A percentile compares a stretch with the other conserved stretches of the same genome.
Conservation (phyloP, 2,329 filamentous ascomycete species). For the Tolypocladium tundrense region DNA sequence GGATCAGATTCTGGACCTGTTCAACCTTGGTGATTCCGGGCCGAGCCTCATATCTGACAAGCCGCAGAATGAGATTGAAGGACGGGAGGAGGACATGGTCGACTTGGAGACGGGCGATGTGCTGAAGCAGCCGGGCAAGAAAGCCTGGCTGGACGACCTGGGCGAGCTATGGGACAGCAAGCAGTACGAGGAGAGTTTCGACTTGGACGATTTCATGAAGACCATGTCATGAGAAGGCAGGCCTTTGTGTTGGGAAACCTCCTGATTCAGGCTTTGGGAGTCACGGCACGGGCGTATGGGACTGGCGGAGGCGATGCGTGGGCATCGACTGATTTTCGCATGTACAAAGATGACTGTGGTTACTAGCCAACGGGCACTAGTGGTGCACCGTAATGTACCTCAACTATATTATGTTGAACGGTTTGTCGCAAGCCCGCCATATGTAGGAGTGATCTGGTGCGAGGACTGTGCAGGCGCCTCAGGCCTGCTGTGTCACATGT, state of each 20-base stretch:
- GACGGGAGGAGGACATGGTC: slow-evolving; percentile 75
- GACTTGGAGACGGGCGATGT: slow-evolving; percentile 89
- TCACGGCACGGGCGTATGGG: background rate
- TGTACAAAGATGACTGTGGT: background rate
- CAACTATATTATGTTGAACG: background rate
- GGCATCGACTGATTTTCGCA: background rate
- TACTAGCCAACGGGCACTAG: background rate
- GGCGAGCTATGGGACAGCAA: slow-evolving; percentile 95
- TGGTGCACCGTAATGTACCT: background rate
- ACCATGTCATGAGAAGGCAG: slow-evolving; percentile 58
- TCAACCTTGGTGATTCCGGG: slow-evolving; percentile 76
- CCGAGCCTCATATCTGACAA: slow-evolving; percentile 55
- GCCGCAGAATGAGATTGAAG: slow-evolving; percentile 45
- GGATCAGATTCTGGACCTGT: slow-evolving; percentile 93
- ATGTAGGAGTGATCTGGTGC: too few relatives aligned
- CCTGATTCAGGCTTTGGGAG: background rate
- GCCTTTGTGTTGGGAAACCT: background rate
- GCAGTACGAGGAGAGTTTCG: slow-evolving; percentile 97
- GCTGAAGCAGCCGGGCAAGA: slow-evolving; percentile 90
- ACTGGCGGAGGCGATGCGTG: background rate
- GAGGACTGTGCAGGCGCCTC: too few relatives aligned
- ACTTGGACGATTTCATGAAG: slow-evolving; percentile 88
- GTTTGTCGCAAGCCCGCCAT: background rate
- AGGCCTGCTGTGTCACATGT: background rate
- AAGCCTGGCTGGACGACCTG: slow-evolving; percentile 87